Evolutionary conservation across 768 basidiomycete species (phyloP), one percentile per base, ranked within the genome.

Genomic region (Leucocoprinus leucothites): DNA sequence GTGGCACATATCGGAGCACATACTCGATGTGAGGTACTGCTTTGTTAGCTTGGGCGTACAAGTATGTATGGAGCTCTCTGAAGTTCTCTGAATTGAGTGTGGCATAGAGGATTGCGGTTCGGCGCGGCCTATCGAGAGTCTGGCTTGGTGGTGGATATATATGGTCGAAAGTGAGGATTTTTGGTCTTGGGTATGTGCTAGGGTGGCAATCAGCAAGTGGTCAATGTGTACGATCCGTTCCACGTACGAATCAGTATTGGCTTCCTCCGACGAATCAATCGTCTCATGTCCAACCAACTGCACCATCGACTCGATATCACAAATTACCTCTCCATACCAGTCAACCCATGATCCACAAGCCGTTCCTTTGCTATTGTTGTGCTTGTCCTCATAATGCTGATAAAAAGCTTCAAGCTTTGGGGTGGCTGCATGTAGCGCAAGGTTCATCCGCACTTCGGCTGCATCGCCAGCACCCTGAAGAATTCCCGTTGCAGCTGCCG

Each of bases 361-460:
- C 7, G 64, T 66, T 9, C 65, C 69, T 34, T 63, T 61, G 34
- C 70, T 65, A 9, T 61, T 49, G 28, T 60, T 69, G 58, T 69
- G 64, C 51, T 70, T 64, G 60, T 74, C 66, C 48, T 67, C 61
- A 60, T 93, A 95, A 65, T 85, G 84, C 49, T 87, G 80, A 65
- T 88, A 92, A 64, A 87, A 89, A 0, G 94, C 94, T 56, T 92
- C 85, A 24, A 98, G 79, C 63, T 84, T 87, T 0, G 95, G 93
- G 0, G 84, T 83, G 6, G 87, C 79, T 2, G 86, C 81, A 60
- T 95, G 91, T 51, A 95, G 74, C 0, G 84, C 87, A 22, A 98
- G 77, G 44, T 84, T 82, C 68, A 88, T 79, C 58, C 91, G 78
- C 11, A 93, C 80, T 1, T 81, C 74, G 24, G 80, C 78, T 13